Percentiles rank a stretch among this genome's conserved stretches.
Evolutionary conservation across 1,284 basidiomycete species (phyloP).

Genomic region (Cryptococcus jaspeensis): DNA sequence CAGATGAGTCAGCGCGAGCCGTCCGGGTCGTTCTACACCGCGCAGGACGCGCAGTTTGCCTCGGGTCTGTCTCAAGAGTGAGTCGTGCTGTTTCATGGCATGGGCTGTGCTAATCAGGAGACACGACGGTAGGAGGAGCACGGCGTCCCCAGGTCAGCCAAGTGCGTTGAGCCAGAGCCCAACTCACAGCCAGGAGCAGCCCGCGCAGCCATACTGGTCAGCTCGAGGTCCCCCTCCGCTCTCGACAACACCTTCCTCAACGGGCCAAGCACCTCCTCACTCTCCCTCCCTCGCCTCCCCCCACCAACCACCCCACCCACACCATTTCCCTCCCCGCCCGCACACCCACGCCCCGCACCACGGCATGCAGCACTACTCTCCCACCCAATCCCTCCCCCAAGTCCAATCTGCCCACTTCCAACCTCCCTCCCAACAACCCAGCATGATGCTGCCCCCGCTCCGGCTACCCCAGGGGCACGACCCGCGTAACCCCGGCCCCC

Average conservation of each 20-base stretch:
- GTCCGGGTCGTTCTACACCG: no score
- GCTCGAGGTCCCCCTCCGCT: not conserved
- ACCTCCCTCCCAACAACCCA: not conserved
- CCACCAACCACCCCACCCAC: not conserved
- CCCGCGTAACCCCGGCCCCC: not conserved
- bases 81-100: not conserved
- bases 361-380: constrained; percentile 5
- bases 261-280: constrained; percentile 1
- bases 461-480: constrained; percentile 3
- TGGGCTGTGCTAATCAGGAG: not conserved
- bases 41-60: not conserved
- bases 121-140: constrained; percentile 1
- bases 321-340: not conserved
- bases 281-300: not conserved
- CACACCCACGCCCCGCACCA: not conserved
- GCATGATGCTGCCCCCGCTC: constrained; percentile 11
- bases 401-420: constrained; percentile 4
- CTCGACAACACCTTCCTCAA: no score
- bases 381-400: constrained; percentile 4
- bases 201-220: not conserved
- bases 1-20: no score
- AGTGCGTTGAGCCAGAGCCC: not conserved
- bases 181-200: not conserved
- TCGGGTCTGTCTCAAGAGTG: constrained; percentile 10
- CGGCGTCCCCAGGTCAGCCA: constrained; percentile 4